A percentile compares a stretch with the other conserved stretches of the same genome.
Evolutionary conservation across 768 basidiomycete species (phyloP).

Genomic region (Leccinum longicurvipes): DNA sequence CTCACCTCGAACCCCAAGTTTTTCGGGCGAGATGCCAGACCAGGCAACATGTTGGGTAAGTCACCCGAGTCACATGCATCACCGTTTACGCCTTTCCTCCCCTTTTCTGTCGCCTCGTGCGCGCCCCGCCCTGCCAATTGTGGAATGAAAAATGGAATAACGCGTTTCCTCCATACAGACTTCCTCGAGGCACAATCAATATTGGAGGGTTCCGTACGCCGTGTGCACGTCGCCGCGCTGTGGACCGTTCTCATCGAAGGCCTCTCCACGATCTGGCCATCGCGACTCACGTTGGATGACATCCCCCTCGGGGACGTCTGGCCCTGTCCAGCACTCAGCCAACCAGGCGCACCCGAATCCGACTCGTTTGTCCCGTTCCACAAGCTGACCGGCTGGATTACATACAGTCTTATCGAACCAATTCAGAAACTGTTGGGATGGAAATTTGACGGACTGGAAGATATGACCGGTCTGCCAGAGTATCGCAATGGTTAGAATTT

Average conservation of each 20-base stretch:
- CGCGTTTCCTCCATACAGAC: conserved; percentile 39
- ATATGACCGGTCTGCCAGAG: conserved; percentile 91
- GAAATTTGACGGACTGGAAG: conserved; percentile 76
- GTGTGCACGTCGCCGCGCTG: conserved; percentile 68
- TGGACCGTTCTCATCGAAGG: conserved; percentile 84
- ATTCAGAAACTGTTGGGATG: conserved; percentile 76
- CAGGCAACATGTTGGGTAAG: conserved; percentile 78
- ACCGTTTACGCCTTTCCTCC: neutral
- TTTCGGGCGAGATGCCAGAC: conserved; percentile 73
- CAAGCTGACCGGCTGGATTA: conserved; percentile 92
- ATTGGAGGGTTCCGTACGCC: conserved; percentile 36
- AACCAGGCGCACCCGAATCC: conserved; percentile 30
- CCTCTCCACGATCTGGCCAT: conserved; percentile 86
- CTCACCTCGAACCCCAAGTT: conserved; percentile 60
- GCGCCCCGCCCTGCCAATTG: neutral
- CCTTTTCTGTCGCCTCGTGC: neutral
- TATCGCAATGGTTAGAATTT: conserved; percentile 73
- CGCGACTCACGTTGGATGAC: conserved; percentile 62
- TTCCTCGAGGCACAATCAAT: conserved; percentile 61
- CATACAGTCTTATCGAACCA: conserved; percentile 84
- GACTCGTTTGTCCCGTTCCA: conserved; percentile 89
- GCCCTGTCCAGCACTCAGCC: conserved; percentile 64
- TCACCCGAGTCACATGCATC: neutral
- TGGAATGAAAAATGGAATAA: neutral
- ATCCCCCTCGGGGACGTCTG: conserved; percentile 89